Conservation (phyloP, 1,284 basidiomycete species). For the Ganoderma lingzhi region DNA sequence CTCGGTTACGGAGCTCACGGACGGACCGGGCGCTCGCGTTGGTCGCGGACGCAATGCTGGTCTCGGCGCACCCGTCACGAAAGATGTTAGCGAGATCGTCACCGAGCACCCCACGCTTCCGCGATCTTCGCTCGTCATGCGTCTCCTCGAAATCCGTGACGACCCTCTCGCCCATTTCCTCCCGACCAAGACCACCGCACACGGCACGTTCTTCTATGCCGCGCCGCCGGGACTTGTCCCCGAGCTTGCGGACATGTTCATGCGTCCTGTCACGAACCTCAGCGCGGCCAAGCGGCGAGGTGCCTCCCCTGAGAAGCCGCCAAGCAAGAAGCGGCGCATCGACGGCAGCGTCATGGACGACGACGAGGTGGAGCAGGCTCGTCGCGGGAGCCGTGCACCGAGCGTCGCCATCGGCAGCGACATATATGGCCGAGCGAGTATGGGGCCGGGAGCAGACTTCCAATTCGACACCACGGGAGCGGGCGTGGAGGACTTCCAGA, state of each 20-base stretch:
- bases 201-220: slow-evolving; percentile 80
- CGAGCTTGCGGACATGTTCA: slow-evolving; percentile 84
- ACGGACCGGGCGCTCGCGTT: slow-evolving; percentile 64
- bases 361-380: slow-evolving; percentile 64
- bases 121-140: slow-evolving; percentile 82
- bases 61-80: slow-evolving; percentile 62
- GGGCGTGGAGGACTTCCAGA: slow-evolving; percentile 69
- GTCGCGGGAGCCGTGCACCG: slow-evolving; percentile 70
- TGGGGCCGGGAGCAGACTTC: slow-evolving; percentile 53
- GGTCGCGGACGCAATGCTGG: slow-evolving; percentile 64
- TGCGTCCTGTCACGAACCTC: slow-evolving; percentile 71
- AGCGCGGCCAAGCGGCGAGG: slow-evolving; percentile 59
- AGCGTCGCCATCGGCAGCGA: slow-evolving; percentile 65
- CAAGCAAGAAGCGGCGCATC: slow-evolving; percentile 69
- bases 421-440: slow-evolving; percentile 47
- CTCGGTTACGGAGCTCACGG: slow-evolving; percentile 83
- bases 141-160: slow-evolving; percentile 83
- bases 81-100: slow-evolving; percentile 79
- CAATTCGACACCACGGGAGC: slow-evolving; percentile 53
- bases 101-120: slow-evolving; percentile 86
- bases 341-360: slow-evolving; percentile 52
- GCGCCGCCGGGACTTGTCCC: slow-evolving; percentile 85
- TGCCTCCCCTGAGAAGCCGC: slow-evolving; percentile 58
- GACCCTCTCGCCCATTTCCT: slow-evolving; percentile 89
- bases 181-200: slow-evolving; percentile 76